These are phyloP conservation scores for Nannizzia gypsea DNA, from an alignment of 2,329 filamentous ascomycete genomes.

Conservation along the genomic window DNA sequence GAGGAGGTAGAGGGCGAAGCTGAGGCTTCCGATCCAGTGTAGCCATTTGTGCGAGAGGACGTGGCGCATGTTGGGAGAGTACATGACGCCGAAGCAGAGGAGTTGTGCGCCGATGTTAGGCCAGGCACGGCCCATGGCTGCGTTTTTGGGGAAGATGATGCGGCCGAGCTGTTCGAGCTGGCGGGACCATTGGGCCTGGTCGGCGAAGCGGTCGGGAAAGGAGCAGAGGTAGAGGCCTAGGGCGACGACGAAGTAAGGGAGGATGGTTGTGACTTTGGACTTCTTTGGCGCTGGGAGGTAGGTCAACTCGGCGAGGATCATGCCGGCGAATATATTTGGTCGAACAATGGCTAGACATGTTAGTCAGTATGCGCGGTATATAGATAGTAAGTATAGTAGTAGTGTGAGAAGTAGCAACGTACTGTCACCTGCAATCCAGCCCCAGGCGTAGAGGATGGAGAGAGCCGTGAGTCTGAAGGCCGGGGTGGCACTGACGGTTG, in stretches of 20 bases:
- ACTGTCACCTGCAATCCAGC: constrained; percentile 28
- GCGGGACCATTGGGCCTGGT: constrained; percentile 45
- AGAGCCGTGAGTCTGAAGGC: constrained; percentile 40
- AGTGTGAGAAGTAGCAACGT: constrained; percentile 7
- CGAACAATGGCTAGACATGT: constrained; percentile 35
- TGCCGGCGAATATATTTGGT: constrained; percentile 51
- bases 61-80: constrained; percentile 41
- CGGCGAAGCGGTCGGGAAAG: constrained; percentile 45
- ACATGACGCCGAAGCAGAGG: constrained; percentile 42
- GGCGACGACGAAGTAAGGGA: constrained; percentile 41
- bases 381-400: background rate
- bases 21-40: constrained; percentile 52
- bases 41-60: constrained; percentile 45
- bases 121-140: constrained; percentile 41
- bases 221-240: constrained; percentile 48
- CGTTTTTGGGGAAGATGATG: constrained; percentile 24
- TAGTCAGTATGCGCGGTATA: background rate
- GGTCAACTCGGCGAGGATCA: constrained; percentile 48
- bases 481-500: constrained; percentile 40
- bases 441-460: constrained; percentile 39
- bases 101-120: constrained; percentile 40
- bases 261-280: constrained; percentile 32
- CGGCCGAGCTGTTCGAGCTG: constrained; percentile 15
- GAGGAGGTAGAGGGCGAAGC: constrained; percentile 53
- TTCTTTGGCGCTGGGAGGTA: constrained; percentile 40